Evolutionary conservation across 208 protist genomes (phyloP), one percentile per base, ranked within the genome.

Genomic region (Trypanosoma lewisi): DNA sequence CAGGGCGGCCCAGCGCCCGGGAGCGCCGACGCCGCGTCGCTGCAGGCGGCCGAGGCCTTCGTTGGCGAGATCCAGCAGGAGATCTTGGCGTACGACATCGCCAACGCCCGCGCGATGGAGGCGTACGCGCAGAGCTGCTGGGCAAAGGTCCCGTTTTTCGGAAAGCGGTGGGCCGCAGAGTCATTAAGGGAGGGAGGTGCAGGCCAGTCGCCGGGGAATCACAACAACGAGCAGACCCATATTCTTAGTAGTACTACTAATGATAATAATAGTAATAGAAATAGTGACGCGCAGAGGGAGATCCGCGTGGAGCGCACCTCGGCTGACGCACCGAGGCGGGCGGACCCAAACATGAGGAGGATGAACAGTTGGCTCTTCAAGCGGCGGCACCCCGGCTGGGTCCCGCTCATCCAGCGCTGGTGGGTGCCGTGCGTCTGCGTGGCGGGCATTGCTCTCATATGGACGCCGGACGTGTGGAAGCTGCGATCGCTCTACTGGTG

Each of bases 391-490:
- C 83, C 83, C 9, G 76, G 76, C 49, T 90, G 87, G 82, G 78
- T 88, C 19, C 87, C 87, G 34, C 59, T 93, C 54, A 85, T 93
- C 70, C 87, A 93, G 67, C 87, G 87, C 1, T 85, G 83, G 79
- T 93, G 87, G 83, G 80, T 93, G 58, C 87, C 87, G 19, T 90
- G 67, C 74, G 48, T 81, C 19, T 93, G 87, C 61, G 14, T 67
- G 5, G 71, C 52, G 53, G 69, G 70, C 23, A 41, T 75, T 36
- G 21, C 49, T 19, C 30, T 87, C 16, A 67, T 91, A 9, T 93
- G 87, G 83, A 93, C 87, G 0, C 87, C 87, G 3, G 87, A 93
- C 62, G 78, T 89, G 47, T 93, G 87, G 83, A 93, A 93, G 73
- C 76, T 93, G 65, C 80, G 87, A 17, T 78, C 75, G 17, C 56